A percentile compares a stretch with the other conserved stretches of the same genome.
Evolutionary conservation across 2,329 filamentous ascomycete species (phyloP).

Genomic region (Aspergillus clavatus): DNA sequence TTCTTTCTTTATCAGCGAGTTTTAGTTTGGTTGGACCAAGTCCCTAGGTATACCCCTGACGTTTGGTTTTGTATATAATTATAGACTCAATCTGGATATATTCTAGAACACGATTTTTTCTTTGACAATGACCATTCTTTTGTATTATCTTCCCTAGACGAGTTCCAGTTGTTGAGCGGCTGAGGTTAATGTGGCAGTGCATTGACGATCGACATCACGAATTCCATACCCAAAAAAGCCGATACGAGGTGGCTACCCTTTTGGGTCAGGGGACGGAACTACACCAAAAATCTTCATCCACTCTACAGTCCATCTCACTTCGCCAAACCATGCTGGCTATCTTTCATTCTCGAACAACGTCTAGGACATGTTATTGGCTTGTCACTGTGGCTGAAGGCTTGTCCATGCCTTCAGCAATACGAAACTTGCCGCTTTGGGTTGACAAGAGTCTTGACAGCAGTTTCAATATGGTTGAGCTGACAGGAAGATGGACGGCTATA

Average conservation of each 20-base stretch:
- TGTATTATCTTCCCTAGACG: background rate
- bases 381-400: background rate
- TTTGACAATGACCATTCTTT: background rate
- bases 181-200: background rate
- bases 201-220: background rate
- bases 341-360: no score
- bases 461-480: background rate
- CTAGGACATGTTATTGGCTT: no score
- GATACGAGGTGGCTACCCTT: no score
- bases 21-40: background rate
- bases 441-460: background rate
- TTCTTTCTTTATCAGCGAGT: background rate
- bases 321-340: no score
- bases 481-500: background rate
- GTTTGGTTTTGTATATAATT: constrained; percentile 1
- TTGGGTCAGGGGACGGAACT: no score
- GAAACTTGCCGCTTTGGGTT: background rate
- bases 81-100: background rate
- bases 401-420: background rate
- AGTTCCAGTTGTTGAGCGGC: no score
- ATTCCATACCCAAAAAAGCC: no score
- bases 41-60: background rate
- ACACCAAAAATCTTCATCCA: no score
- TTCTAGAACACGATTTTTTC: background rate
- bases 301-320: no score